These are phyloP conservation scores for Austropuccinia psidii DNA, from an alignment of 1,284 basidiomycete species.

Conservation along the genomic window DNA sequence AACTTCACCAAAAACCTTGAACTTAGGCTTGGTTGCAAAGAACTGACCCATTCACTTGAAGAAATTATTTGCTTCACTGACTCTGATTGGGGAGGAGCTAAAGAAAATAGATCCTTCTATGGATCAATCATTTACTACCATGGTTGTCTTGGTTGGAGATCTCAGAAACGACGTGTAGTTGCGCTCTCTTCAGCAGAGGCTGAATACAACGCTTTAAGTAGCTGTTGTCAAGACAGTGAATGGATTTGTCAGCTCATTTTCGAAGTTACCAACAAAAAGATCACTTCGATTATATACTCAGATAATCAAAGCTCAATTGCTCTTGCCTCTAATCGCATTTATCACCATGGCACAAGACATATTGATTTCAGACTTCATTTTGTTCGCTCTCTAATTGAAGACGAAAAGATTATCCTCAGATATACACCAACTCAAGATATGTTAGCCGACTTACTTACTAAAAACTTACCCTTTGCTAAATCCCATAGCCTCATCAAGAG, in stretches of 20 bases:
- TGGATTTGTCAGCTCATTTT: neutral
- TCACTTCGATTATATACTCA: neutral
- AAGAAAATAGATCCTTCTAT: neutral
- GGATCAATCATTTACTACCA: neutral
- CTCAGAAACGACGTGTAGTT: neutral
- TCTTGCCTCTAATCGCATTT: neutral
- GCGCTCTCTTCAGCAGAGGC: slow-evolving; percentile 5
- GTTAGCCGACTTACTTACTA: too few relatives aligned
- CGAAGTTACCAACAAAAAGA: neutral
- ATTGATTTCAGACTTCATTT: neutral
- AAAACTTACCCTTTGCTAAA: too few relatives aligned
- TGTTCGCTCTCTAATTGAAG: too few relatives aligned
- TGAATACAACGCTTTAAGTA: neutral
- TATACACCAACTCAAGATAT: too few relatives aligned
- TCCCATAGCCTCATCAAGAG: too few relatives aligned
- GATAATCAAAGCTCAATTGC: neutral
- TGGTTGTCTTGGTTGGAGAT: neutral
- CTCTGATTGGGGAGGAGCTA: neutral
- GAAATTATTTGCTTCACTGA: neutral
- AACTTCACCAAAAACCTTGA: neutral
- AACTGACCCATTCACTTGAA: neutral
- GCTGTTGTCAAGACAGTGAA: neutral
- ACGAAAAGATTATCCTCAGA: too few relatives aligned
- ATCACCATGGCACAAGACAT: neutral
- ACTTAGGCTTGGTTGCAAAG: neutral